Conservation (phyloP, 176 grass and related monocot genomes). For the Ampelocalamus luodianensis region DNA sequence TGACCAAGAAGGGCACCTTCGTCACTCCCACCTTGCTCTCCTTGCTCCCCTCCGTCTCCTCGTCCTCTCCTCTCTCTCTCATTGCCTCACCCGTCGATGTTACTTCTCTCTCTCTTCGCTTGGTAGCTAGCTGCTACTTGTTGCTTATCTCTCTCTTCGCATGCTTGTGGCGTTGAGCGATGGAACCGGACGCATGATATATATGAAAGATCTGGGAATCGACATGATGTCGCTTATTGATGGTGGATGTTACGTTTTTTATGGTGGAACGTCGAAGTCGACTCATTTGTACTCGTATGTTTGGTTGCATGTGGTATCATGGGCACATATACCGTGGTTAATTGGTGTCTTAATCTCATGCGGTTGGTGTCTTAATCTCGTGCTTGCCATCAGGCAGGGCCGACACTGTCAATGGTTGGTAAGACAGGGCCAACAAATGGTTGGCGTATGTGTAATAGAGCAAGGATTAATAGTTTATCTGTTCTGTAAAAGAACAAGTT, state of each 20-base stretch:
- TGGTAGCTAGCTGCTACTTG: not conserved
- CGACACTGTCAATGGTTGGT: not conserved
- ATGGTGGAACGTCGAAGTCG: not conserved
- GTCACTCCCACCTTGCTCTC: not conserved
- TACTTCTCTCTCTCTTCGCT: not conserved
- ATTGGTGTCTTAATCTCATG: not conserved
- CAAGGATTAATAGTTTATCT: not conserved
- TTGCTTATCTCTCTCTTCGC: not conserved
- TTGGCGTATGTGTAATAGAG: not conserved
- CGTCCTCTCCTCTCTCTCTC: not conserved
- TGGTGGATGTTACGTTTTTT: not conserved
- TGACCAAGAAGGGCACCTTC: conserved; percentile 45
- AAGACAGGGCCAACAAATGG: not conserved
- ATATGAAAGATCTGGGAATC: not conserved
- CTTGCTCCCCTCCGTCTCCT: not conserved
- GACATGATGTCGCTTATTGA: not conserved
- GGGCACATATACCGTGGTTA: not conserved
- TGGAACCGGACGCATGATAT: not conserved
- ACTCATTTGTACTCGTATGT: not conserved
- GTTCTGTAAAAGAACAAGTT: not conserved
- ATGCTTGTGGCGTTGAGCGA: not conserved
- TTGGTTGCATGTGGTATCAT: not conserved
- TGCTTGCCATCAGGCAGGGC: not conserved
- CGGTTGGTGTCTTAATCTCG: not conserved
- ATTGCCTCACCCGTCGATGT: not conserved